Conservation (phyloP, 1,284 basidiomycete species). For the Melampsora larici-populina region DNA sequence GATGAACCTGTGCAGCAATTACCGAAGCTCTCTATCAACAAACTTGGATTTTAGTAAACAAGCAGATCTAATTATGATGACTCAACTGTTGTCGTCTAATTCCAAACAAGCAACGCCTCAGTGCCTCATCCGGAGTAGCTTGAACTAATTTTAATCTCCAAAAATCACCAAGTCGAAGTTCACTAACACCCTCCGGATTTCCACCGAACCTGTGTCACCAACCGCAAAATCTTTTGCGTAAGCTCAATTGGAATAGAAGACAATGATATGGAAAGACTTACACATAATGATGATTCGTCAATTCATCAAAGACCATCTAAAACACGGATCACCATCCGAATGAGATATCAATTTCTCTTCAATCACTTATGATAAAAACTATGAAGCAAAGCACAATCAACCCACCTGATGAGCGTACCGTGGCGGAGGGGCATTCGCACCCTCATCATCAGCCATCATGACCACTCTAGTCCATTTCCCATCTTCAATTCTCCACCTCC, state of each 20-base stretch:
- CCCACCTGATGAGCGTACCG: slow-evolving; percentile 40
- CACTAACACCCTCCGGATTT: slow-evolving; percentile 32
- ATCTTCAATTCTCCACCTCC: slow-evolving; percentile 32
- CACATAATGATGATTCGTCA: slow-evolving; percentile 38
- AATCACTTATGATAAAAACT: not conserved
- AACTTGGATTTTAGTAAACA: not conserved
- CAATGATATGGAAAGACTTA: slow-evolving; percentile 8
- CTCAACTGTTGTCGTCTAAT: slow-evolving; percentile 59
- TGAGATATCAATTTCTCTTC: too few relatives aligned
- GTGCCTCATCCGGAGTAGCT: slow-evolving; percentile 51
- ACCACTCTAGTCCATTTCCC: slow-evolving; percentile 20
- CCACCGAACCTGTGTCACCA: slow-evolving; percentile 20
- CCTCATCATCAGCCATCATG: slow-evolving; percentile 27
- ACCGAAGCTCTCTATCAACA: not conserved
- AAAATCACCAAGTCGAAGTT: slow-evolving; percentile 36
- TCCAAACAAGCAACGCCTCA: slow-evolving; percentile 69
- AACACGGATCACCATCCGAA: not conserved
- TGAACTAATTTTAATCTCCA: slow-evolving; percentile 34
- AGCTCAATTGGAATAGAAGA: not conserved
- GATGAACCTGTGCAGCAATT: slow-evolving; percentile 61
- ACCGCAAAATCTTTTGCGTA: not conserved
- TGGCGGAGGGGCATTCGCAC: slow-evolving; percentile 17
- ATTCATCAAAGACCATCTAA: slow-evolving; percentile 36
- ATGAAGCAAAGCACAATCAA: not conserved
- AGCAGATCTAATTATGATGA: slow-evolving; percentile 65